Evolutionary conservation across 1,284 basidiomycete genomes (phyloP), one percentile per base, ranked within the genome.

Genomic region (Sporisorium sorghi): DNA sequence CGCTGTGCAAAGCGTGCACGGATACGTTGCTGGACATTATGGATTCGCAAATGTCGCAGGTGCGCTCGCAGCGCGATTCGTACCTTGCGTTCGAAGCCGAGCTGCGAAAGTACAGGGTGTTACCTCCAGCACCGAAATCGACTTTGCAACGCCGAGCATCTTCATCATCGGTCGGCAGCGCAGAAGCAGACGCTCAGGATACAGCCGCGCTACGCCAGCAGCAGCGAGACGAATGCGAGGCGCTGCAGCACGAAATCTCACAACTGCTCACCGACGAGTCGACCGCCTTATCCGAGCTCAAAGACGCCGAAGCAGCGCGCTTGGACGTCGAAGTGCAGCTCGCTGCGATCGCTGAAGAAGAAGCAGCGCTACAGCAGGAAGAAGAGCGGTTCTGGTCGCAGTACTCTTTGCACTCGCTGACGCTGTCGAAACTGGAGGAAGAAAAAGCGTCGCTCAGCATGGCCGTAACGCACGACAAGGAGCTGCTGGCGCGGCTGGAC

Each of bases 1-100:
- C 97, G 3, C 88, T 99, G 11, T 99, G 97, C 84, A 90, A 91
- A 1, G 94, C 97, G 81, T 99, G 97, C 85, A 93, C 94, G 2
- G 90, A 92, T 78, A 89, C 91, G 56, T 86, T 97, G 46, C 88
- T 96, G 46, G 87, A 88, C 5, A 89, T 90, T 32, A 89, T 98
- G 56, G 90, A 92, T 78, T 88, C 89, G 43, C 91, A 94, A 81
- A 88, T 97, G 12, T 93, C 97, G 61, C 92, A 97, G 85, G 91
- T 91, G 4, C 93, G 92, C 85, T 91, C 91, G 81, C 95, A 98
- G 81, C 87, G 93, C 50, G 95, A 98, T 78, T 93, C 93, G 0
- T 96, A 79, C 26, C 48, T 66, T 2, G 64, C 70, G 1, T 77
- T 81, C 26, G 79, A 83, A 23, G 67, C 61, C 11, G 79, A 83